Evolutionary conservation across 2,329 filamentous ascomycete genomes (phyloP).

Genomic region (Scedosporium apiospermum): DNA sequence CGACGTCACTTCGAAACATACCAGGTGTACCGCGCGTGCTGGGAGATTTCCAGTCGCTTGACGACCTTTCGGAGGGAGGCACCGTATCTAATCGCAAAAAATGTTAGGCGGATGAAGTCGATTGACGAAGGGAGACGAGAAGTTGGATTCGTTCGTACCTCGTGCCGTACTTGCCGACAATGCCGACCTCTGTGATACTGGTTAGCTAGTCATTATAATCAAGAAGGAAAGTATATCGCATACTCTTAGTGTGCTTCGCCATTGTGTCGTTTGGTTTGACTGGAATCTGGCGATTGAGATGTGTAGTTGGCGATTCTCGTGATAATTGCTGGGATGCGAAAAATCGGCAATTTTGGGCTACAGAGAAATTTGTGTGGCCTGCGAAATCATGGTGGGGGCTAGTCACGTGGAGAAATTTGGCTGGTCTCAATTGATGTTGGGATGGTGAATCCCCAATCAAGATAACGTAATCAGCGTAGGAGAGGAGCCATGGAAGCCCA

Average conservation of each 20-base stretch:
- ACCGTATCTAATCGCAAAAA: conserved; percentile 63
- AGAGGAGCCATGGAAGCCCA: neutral
- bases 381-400: conserved; percentile 3
- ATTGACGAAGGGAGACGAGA: neutral
- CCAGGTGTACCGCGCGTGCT: conserved; percentile 88
- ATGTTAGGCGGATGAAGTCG: conserved; percentile 12
- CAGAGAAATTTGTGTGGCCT: conserved; percentile 4
- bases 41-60: conserved; percentile 99
- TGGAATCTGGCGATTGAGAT: conserved; percentile 4
- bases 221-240: neutral
- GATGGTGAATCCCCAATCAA: neutral
- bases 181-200: conserved; percentile 4
- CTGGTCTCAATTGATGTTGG: neutral
- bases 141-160: conserved; percentile 5
- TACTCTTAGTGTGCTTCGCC: conserved; percentile 8
- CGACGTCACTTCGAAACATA: neutral
- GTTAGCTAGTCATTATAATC: neutral
- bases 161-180: conserved; percentile 8
- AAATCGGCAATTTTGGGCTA: conserved; percentile 3
- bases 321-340: conserved; percentile 1
- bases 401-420: conserved; percentile 2
- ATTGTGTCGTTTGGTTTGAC: conserved; percentile 6
- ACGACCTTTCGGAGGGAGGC: conserved; percentile 91
- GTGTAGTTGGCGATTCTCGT: conserved; percentile 1
- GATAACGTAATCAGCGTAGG: neutral